Percentiles rank a stretch among this genome's conserved stretches.
These are phyloP conservation scores for Barnettozyma wickerhamii DNA, from an alignment of 805 yeast species.

Conservation along the genomic window DNA sequence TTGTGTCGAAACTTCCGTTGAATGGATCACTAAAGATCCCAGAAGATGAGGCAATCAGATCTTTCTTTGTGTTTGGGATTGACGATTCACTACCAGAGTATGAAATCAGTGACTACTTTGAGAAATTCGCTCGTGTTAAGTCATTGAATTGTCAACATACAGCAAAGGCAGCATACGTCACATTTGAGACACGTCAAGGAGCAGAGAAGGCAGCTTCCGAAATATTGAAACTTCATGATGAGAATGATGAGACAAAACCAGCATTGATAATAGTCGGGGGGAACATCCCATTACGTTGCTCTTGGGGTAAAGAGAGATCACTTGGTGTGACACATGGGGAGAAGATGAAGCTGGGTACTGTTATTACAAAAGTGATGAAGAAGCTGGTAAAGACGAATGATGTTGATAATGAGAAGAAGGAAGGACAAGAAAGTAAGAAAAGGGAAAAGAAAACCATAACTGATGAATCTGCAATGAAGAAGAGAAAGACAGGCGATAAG, in stretches of 20 bases:
- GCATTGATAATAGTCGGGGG: constrained; percentile 32
- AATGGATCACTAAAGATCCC: constrained; percentile 50
- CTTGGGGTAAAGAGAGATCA: constrained; percentile 49
- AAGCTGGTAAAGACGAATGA: constrained; percentile 28
- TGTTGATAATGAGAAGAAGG: constrained; percentile 1
- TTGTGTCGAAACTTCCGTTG: constrained; percentile 62
- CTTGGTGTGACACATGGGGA: constrained; percentile 42
- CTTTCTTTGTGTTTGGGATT: constrained; percentile 75
- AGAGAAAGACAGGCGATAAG: not conserved
- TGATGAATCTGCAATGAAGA: too few relatives aligned
- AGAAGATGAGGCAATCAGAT: constrained; percentile 37
- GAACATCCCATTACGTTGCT: constrained; percentile 43
- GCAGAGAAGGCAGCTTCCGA: constrained; percentile 45
- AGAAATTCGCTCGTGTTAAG: constrained; percentile 42
- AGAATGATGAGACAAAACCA: constrained; percentile 21
- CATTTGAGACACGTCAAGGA: constrained; percentile 41
- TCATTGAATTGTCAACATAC: constrained; percentile 48
- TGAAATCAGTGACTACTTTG: constrained; percentile 47
- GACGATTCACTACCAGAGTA: constrained; percentile 64
- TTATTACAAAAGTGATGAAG: constrained; percentile 49
- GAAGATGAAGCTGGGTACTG: constrained; percentile 41
- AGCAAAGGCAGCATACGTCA: constrained; percentile 61
- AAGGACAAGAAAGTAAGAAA: not conserved
- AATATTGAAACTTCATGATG: constrained; percentile 3
- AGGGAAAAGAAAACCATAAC: too few relatives aligned